Conservation (phyloP, 345 rosid genomes). For the Viola odorata region DNA sequence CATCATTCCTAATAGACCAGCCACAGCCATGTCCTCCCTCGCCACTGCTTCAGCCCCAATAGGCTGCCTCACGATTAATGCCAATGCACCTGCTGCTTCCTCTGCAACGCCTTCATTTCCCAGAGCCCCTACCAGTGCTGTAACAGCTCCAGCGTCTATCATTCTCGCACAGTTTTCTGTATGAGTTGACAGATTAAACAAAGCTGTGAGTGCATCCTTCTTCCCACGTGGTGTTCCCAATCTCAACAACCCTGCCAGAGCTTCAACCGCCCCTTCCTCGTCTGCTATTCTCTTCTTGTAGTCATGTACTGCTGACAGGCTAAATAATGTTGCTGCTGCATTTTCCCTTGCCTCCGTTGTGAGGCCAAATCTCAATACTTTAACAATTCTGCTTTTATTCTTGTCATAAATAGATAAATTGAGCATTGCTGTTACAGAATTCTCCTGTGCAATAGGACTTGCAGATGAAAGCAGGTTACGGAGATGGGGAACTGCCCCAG, state of each 20-base stretch:
- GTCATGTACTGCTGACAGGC: constrained; percentile 84
- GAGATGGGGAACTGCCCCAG: constrained; percentile 83
- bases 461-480: constrained; percentile 49
- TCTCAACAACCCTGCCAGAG: constrained; percentile 61
- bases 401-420: constrained; percentile 79
- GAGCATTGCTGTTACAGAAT: constrained; percentile 86
- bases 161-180: constrained; percentile 66
- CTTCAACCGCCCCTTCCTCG: constrained; percentile 62
- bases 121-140: constrained; percentile 66
- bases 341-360: constrained; percentile 86
- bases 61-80: constrained; percentile 74
- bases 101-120: constrained; percentile 73
- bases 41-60: constrained; percentile 73
- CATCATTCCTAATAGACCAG: constrained; percentile 76
- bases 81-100: constrained; percentile 90
- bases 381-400: constrained; percentile 73
- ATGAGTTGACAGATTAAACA: constrained; percentile 82
- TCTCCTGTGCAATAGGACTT: constrained; percentile 72
- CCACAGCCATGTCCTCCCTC: constrained; percentile 60
- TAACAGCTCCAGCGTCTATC: constrained; percentile 74
- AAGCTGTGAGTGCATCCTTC: constrained; percentile 92
- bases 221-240: constrained; percentile 77
- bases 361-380: constrained; percentile 61
- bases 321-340: constrained; percentile 90
- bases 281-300: constrained; percentile 81